Base-by-base conservation (phyloP, 768 basidiomycete species). In the Krasilnikovozyma curviuscula region DNA sequence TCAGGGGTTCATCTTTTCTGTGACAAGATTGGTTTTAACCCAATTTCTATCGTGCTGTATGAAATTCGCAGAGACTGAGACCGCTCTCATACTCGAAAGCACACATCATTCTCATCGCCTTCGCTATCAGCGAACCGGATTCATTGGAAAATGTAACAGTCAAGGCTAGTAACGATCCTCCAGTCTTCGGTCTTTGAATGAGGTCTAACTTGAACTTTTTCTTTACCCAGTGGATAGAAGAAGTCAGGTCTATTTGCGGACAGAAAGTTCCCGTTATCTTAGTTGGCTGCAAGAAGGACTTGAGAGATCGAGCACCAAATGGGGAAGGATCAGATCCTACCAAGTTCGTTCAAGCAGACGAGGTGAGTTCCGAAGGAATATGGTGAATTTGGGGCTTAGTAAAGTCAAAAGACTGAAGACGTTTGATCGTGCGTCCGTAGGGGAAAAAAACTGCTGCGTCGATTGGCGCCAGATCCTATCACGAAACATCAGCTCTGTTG, bases 71-170 rank as follows among this genome's bases (percentile, higher is more conserved):
- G 80, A 80, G 91, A 55, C 71, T 97, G 59, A 78, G 93, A 57
- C 93, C 93, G 40, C 76, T 98, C 66, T 93, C 88, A 40, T 97
- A 97, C 67, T 86, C 88, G 45, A 85, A 93, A 70, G 93, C 91
- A 52, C 93, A 98, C 66, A 84, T 98, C 59, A 93, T 98, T 62
- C 76, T 98, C 55, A 97, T 98, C 61, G 89, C 89, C 38, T 98
- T 89, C 63, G 76, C 85, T 42, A 77, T 97, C 59, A 91, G 95
- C 67, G 86, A 86, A 31, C 86, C 85, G 21, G 93, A 97, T 67
- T 91, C 86, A 32, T 70, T 97, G 49, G 89, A 97, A 56, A 95
- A 97, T 68, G 91, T 97, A 19, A 73, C 78, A 19, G 78, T 79
- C 55, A 97, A 97, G 76, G 88, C 80, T 59, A 48, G 68, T 46